Conservation (phyloP, 768 basidiomycete genomes). For the Auricularia cornea region DNA sequence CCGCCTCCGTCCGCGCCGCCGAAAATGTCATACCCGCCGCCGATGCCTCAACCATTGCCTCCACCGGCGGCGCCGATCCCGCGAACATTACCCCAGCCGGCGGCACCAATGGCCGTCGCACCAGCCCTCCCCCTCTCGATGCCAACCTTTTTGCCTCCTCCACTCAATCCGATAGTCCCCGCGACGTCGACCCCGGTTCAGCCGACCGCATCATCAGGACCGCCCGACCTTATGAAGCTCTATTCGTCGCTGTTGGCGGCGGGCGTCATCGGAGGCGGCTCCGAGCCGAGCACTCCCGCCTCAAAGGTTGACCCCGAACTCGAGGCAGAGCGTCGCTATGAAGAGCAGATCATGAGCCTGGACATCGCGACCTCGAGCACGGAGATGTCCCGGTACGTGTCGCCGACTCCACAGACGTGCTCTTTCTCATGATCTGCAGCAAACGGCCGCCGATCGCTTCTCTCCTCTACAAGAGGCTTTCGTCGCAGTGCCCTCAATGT, state of each 20-base stretch:
- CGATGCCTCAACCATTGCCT: too few species aligned
- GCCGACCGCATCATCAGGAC: background rate
- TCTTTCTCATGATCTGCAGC: conserved; percentile 25
- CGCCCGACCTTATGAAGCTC: conserved; percentile 7
- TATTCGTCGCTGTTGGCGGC: conserved; percentile 62
- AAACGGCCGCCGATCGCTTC: conserved; percentile 51
- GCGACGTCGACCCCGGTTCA: background rate
- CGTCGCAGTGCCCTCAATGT: conserved; percentile 89
- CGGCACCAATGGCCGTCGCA: too few species aligned
- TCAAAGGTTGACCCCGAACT: conserved; percentile 30
- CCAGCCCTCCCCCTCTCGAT: too few species aligned
- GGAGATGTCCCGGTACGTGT: conserved; percentile 63
- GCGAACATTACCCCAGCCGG: too few species aligned
- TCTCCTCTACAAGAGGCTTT: conserved; percentile 66
- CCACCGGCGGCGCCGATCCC: too few species aligned
- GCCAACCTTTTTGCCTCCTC: too few species aligned
- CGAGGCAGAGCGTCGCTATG: conserved; percentile 49
- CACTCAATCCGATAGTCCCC: conserved; percentile 36
- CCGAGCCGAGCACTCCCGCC: conserved; percentile 22
- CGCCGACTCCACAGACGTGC: background rate
- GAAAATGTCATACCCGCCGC: too few species aligned
- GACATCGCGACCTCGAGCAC: conserved; percentile 52
- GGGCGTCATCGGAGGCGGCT: conserved; percentile 53
- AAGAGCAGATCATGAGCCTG: conserved; percentile 49
- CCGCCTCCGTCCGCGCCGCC: conserved; percentile 26